These are phyloP conservation scores for Tolypocladium tundrense DNA, from an alignment of 2,329 filamentous ascomycete genomes.

Conservation along the genomic window DNA sequence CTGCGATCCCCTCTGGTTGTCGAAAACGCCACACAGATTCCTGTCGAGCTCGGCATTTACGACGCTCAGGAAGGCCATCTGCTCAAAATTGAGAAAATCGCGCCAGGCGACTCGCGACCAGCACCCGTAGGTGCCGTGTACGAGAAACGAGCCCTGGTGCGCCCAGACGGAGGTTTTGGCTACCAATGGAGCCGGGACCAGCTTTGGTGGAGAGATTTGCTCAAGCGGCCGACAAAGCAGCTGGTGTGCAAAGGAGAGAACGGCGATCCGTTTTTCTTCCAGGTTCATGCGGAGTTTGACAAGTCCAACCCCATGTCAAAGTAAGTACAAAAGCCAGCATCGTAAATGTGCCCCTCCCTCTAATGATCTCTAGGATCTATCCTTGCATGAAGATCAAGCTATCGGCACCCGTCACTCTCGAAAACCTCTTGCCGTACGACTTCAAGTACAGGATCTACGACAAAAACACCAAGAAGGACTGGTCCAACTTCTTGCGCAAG, in stretches of 20 bases:
- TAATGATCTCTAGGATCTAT: slow-evolving; percentile 49
- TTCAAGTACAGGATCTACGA: slow-evolving; percentile 99
- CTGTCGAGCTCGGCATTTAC: slow-evolving; percentile 85
- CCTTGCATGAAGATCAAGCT: slow-evolving; percentile 91
- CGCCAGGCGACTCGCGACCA: slow-evolving; percentile 80
- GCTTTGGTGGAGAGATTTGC: slow-evolving; percentile 84
- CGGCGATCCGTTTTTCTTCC: slow-evolving; percentile 91
- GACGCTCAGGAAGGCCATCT: slow-evolving; percentile 80
- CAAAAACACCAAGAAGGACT: slow-evolving; percentile 96
- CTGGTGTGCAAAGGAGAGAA: slow-evolving; percentile 82
- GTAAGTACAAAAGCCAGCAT: slow-evolving; percentile 28
- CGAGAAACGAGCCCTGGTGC: slow-evolving; percentile 76
- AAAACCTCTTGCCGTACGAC: slow-evolving; percentile 91
- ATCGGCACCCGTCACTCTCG: slow-evolving; percentile 84
- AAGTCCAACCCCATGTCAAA: slow-evolving; percentile 71
- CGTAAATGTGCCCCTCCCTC: background rate
- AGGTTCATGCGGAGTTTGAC: slow-evolving; percentile 80
- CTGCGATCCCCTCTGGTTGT: slow-evolving; percentile 84
- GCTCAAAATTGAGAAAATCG: slow-evolving; percentile 95
- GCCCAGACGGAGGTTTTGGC: slow-evolving; percentile 91
- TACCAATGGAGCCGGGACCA: slow-evolving; percentile 90
- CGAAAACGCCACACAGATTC: slow-evolving; percentile 95
- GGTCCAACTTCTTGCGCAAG: slow-evolving; percentile 96
- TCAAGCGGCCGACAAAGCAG: slow-evolving; percentile 75
- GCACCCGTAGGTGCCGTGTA: slow-evolving; percentile 88